phyloP scores from a whole-genome alignment of 1,284 basidiomycete genomes.

The Apiotrichum siamense region DNA sequence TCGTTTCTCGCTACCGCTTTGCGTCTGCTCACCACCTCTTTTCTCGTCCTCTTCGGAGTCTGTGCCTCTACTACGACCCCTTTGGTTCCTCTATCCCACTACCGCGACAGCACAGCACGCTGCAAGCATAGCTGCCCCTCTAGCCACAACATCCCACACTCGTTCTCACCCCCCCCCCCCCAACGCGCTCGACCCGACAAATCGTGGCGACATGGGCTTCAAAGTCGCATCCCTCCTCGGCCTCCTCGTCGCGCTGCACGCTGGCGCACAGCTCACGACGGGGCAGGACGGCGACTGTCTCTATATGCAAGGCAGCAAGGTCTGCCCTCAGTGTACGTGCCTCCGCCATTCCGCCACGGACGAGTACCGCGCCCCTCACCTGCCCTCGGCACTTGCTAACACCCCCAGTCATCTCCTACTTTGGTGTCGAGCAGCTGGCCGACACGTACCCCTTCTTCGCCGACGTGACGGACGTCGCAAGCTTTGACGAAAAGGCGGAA shows the following conservation, averaged over 20 bases:
- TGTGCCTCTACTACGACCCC: too few relatives aligned
- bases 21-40: not conserved
- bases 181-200: not conserved
- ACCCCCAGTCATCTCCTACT: conserved; percentile 34
- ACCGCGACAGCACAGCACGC: too few relatives aligned
- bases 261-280: not conserved
- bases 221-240: not conserved
- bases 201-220: not conserved
- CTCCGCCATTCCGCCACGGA: too few relatives aligned
- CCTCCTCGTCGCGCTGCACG: not conserved
- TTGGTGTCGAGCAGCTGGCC: conserved; percentile 44
- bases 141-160: not conserved
- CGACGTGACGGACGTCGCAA: conserved; percentile 4
- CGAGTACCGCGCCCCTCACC: not conserved
- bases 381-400: not conserved
- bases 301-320: conserved; percentile 4
- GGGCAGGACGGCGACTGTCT: conserved; percentile 1
- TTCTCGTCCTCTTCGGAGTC: not conserved
- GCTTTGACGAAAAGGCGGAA: not conserved
- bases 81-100: too few relatives aligned
- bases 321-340: conserved; percentile 9
- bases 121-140: too few relatives aligned
- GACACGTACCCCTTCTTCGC: conserved; percentile 38
- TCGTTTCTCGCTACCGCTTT: not conserved
- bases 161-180: not conserved